Conservation (phyloP, 202 grass and related monocot species). For the Brachypodium distachyon region DNA sequence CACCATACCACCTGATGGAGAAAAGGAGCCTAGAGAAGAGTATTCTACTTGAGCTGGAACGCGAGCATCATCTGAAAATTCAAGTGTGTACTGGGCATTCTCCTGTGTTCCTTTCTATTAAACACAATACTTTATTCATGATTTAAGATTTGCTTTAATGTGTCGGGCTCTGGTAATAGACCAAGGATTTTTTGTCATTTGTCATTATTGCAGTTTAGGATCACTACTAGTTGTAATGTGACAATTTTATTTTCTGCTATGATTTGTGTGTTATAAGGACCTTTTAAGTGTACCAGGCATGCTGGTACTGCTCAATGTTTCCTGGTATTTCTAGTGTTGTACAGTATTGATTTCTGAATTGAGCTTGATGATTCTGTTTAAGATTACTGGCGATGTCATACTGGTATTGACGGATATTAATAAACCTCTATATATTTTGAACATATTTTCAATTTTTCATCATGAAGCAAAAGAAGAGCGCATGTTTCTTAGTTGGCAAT, state of each 20-base stretch:
- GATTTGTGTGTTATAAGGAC: neutral
- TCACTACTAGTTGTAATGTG: neutral
- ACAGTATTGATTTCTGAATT: neutral
- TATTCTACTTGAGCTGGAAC: constrained; percentile 68
- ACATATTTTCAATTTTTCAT: neutral
- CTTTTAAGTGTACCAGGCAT: neutral
- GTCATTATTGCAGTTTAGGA: neutral
- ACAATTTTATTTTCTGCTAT: neutral
- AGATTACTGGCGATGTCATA: neutral
- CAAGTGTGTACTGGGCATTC: constrained; percentile 40
- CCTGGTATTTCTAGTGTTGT: neutral
- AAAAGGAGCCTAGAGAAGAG: constrained; percentile 58
- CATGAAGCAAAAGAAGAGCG: neutral
- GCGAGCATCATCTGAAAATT: constrained; percentile 57
- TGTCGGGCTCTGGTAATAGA: neutral
- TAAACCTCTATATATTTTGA: neutral
- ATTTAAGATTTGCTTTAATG: neutral
- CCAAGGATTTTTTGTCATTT: neutral
- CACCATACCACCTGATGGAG: constrained; percentile 46
- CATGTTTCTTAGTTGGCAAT: neutral
- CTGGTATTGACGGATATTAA: neutral
- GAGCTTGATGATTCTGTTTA: neutral
- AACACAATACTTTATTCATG: neutral
- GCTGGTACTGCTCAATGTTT: neutral
- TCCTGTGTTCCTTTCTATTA: neutral